Conservation (phyloP, 2,329 filamentous ascomycete genomes). For the Verticillium tricorpus region DNA sequence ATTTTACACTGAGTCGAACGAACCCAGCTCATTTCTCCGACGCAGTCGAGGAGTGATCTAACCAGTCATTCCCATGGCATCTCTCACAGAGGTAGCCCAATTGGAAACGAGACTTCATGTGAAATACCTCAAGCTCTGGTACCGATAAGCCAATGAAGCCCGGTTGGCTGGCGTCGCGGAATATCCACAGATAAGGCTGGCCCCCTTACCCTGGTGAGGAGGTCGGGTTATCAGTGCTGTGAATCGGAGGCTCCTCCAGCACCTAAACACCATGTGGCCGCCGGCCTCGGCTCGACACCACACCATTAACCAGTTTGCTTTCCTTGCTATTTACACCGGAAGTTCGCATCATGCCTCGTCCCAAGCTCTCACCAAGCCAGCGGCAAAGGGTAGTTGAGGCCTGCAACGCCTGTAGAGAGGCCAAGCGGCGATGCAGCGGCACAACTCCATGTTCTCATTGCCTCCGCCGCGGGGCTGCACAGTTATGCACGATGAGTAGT, state of each 20-base stretch:
- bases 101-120: too few species aligned
- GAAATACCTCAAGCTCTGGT: too few species aligned
- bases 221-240: too few species aligned
- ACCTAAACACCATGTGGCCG: too few species aligned
- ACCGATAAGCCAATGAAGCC: background rate
- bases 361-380: slow-evolving; percentile 43
- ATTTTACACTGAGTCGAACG: too few species aligned
- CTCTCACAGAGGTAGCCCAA: too few species aligned
- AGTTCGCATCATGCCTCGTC: slow-evolving; percentile 39
- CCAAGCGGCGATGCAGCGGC: slow-evolving; percentile 47
- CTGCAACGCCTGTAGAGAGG: slow-evolving; percentile 41
- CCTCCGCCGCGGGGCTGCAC: slow-evolving; percentile 34
- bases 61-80: too few species aligned
- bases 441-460: slow-evolving; percentile 44
- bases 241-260: too few species aligned
- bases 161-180: background rate
- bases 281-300: too few species aligned
- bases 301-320: background rate
- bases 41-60: too few species aligned
- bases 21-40: too few species aligned
- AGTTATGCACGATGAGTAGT: slow-evolving; percentile 29
- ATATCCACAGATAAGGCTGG: background rate
- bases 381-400: slow-evolving; percentile 44
- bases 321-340: background rate
- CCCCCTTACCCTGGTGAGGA: background rate